Base-by-base conservation (phyloP, 805 yeast species). In the Candida ovalis region DNA sequence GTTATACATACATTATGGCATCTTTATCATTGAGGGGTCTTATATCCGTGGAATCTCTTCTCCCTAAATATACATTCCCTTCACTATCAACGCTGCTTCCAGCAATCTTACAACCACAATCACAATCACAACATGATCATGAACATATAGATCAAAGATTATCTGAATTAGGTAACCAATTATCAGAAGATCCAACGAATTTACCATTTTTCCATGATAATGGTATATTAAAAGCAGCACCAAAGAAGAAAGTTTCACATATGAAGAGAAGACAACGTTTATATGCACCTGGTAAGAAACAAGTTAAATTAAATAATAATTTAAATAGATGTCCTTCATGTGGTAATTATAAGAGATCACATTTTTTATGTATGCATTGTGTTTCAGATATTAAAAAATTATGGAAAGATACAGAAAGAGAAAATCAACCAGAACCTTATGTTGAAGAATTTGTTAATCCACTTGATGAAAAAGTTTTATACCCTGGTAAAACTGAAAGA, bases 321-420 rank as follows among this genome's bases (percentile, higher is more conserved):
- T 73, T 94, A 60, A 88, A 86, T 53, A 80, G 96, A 65, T 92
- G 99, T 65, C 97, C 98, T 2, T 85, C 96, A 0, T 92, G 99
- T 71, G 99, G 99, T 40, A 85, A 87, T 53, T 85, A 81, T 58
- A 94, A 92, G 70, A 78, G 97, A 62, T 82, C 94, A 1, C 96
- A 94, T 67, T 82, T 90, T 48, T 74, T 92, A 59, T 92, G 99
- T 70, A 88, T 89, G 95, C 80, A 86, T 61, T 92, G 99, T 71
- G 91, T 88, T 49, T 80, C 77, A 28, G 90, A 90, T 63, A 86
- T 94, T 61, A 84, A 81, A 64, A 73, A 77, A 48, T 73, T 85
- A 40, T 88, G 96, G 88, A 69, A 68, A 33, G 73, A 74, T 18
- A 58, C 64, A 43, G 63, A 59, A 25, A 66, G 48, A 4, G 59